Conservation (phyloP, 2,329 filamentous ascomycete genomes). For the Colletotrichum aenigma region DNA sequence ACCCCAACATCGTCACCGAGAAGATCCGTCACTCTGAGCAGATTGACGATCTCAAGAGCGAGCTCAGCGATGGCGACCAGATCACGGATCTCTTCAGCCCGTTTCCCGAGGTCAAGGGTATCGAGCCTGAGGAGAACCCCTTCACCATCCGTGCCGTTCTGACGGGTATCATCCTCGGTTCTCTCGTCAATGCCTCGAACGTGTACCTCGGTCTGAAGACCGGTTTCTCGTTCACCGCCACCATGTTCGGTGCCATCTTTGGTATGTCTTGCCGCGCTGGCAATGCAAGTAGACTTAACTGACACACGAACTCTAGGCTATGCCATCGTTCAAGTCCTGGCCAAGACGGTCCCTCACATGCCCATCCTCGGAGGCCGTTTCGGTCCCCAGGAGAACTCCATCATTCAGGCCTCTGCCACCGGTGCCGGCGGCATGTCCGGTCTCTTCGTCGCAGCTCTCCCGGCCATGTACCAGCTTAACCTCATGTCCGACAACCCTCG, state of each 20-base stretch:
- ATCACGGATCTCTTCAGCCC: slow-evolving; percentile 42
- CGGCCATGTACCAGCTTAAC: slow-evolving; percentile 62
- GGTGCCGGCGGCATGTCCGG: slow-evolving; percentile 61
- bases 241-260: slow-evolving; percentile 59
- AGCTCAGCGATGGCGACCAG: slow-evolving; percentile 27
- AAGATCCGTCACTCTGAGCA: slow-evolving; percentile 8
- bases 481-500: slow-evolving; percentile 54
- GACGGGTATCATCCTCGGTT: slow-evolving; percentile 59
- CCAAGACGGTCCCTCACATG: slow-evolving; percentile 43
- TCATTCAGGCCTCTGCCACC: slow-evolving; percentile 63
- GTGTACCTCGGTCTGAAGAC: slow-evolving; percentile 64
- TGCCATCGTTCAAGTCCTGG: slow-evolving; percentile 35
- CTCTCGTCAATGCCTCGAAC: slow-evolving; percentile 65
- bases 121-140: slow-evolving; percentile 49
- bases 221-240: slow-evolving; percentile 52
- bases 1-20: not conserved
- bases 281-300: not conserved
- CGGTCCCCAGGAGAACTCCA: slow-evolving; percentile 66
- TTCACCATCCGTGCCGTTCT: slow-evolving; percentile 60
- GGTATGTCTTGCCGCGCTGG: slow-evolving; percentile 53
- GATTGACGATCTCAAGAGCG: slow-evolving; percentile 17
- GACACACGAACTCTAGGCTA: slow-evolving; percentile 45
- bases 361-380: slow-evolving; percentile 59
- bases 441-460: slow-evolving; percentile 66
- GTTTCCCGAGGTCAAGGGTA: slow-evolving; percentile 43